Conservation (phyloP, 2,329 filamentous ascomycete species). For the Penicillium sp. region DNA sequence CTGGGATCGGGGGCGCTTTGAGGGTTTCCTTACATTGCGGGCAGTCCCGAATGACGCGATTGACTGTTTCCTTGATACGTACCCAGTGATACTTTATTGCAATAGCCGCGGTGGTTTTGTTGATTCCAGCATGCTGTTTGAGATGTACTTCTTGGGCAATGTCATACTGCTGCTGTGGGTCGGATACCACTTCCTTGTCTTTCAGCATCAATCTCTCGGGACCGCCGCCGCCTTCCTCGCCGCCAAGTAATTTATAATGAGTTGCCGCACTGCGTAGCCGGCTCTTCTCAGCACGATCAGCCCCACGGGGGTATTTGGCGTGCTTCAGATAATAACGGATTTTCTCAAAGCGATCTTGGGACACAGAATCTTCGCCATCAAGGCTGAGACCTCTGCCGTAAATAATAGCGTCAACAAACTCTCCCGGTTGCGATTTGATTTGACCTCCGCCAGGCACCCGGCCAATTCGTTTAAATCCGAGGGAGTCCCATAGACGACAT, state of each 20-base stretch:
- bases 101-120: slow-evolving; percentile 94
- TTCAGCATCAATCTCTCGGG: slow-evolving; percentile 88
- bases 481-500: slow-evolving; percentile 86
- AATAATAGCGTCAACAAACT: slow-evolving; percentile 74
- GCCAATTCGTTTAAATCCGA: slow-evolving; percentile 91
- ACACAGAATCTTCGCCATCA: slow-evolving; percentile 79
- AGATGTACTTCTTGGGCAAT: slow-evolving; percentile 79
- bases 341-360: slow-evolving; percentile 97
- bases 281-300: slow-evolving; percentile 93
- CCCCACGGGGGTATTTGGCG: slow-evolving; percentile 87
- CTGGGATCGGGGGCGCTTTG: slow-evolving; percentile 53
- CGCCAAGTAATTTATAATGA: slow-evolving; percentile 79
- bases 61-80: slow-evolving; percentile 95
- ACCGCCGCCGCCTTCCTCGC: slow-evolving; percentile 50
- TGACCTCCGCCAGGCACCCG: slow-evolving; percentile 73
- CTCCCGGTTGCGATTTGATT: slow-evolving; percentile 68
- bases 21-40: slow-evolving; percentile 80
- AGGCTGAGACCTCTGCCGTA: slow-evolving; percentile 66
- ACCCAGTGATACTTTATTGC: slow-evolving; percentile 97
- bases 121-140: slow-evolving; percentile 84
- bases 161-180: slow-evolving; percentile 85
- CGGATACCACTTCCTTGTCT: slow-evolving; percentile 94
- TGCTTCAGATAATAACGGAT: slow-evolving; percentile 97
- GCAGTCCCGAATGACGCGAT: slow-evolving; percentile 90
- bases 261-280: slow-evolving; percentile 89